Evolutionary conservation across 106 monocot genomes (phyloP).

Genomic region (Dioscorea alata): DNA sequence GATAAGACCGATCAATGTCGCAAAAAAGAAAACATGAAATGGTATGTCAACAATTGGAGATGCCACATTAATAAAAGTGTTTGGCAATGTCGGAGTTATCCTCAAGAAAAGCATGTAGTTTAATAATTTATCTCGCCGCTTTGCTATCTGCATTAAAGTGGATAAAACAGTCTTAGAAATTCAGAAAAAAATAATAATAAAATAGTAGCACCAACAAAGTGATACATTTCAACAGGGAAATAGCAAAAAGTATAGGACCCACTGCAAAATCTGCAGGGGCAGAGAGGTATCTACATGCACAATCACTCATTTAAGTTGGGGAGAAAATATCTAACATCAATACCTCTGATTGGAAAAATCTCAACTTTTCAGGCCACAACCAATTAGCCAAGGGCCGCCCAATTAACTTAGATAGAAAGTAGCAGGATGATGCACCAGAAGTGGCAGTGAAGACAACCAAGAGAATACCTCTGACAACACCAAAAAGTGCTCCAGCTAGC

Average conservation of each 20-base stretch:
- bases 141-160: slow-evolving; percentile 55
- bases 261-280: not conserved
- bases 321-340: too few species aligned
- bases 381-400: slow-evolving; percentile 74
- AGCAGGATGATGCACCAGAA: slow-evolving; percentile 80
- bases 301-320: not conserved
- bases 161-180: not conserved
- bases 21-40: slow-evolving; percentile 82
- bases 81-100: slow-evolving; percentile 90
- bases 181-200: not conserved
- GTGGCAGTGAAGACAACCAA: slow-evolving; percentile 84
- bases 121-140: slow-evolving; percentile 75
- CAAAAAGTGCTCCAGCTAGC: slow-evolving; percentile 90
- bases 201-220: not conserved
- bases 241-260: too few species aligned
- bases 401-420: slow-evolving; percentile 83
- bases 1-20: slow-evolving; percentile 74
- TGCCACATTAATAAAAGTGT: slow-evolving; percentile 90
- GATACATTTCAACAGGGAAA: not conserved
- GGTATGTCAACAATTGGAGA: slow-evolving; percentile 98
- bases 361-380: slow-evolving; percentile 88
- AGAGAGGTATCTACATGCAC: not conserved
- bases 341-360: slow-evolving; percentile 90
- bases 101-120: slow-evolving; percentile 98
- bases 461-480: slow-evolving; percentile 67